phyloP scores from a whole-genome alignment of 2,329 filamentous ascomycete genomes.

The Fusarium sp. region DNA sequence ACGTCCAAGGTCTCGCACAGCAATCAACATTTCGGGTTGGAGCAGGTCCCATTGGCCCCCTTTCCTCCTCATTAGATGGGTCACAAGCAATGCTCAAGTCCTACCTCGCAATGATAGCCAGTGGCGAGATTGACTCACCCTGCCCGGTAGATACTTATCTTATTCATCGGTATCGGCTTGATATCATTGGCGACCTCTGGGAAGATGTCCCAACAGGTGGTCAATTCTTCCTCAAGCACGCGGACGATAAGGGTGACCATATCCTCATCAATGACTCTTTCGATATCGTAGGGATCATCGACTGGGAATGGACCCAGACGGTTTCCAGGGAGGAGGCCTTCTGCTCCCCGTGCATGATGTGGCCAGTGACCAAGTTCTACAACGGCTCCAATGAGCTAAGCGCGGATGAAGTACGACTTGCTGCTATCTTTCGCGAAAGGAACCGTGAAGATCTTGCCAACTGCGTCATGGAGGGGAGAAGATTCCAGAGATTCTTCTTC shows the following conservation, averaged over 20 bases:
- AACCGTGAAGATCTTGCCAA: conserved; percentile 31
- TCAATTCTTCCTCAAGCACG: conserved; percentile 52
- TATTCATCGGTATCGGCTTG: conserved; percentile 9
- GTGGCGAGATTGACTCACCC: conserved; percentile 37
- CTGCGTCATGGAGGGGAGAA: conserved; percentile 24
- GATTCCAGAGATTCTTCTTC: conserved; percentile 31
- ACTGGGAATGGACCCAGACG: conserved; percentile 54
- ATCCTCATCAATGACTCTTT: conserved; percentile 52
- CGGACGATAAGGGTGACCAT: conserved; percentile 58
- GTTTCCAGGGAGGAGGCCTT: conserved; percentile 46
- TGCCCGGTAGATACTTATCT: conserved; percentile 38
- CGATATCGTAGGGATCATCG: conserved; percentile 55
- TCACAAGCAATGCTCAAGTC: conserved; percentile 17
- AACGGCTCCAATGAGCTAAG: conserved; percentile 34
- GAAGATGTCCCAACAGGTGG: neutral
- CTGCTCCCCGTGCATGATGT: conserved; percentile 48
- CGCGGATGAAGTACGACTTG: conserved; percentile 20
- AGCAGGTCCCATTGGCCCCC: conserved; percentile 25
- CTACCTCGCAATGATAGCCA: conserved; percentile 40
- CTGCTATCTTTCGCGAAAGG: conserved; percentile 15
- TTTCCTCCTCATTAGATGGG: conserved; percentile 36
- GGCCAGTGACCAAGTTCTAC: conserved; percentile 48
- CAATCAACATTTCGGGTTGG: too few relatives aligned
- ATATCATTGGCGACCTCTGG: conserved; percentile 9
- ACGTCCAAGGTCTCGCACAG: too few relatives aligned